Percentiles rank a stretch among this genome's conserved stretches.
These are phyloP conservation scores for Cladosporium sp. DNA, from an alignment of 2,329 filamentous ascomycete genomes.

Conservation along the genomic window DNA sequence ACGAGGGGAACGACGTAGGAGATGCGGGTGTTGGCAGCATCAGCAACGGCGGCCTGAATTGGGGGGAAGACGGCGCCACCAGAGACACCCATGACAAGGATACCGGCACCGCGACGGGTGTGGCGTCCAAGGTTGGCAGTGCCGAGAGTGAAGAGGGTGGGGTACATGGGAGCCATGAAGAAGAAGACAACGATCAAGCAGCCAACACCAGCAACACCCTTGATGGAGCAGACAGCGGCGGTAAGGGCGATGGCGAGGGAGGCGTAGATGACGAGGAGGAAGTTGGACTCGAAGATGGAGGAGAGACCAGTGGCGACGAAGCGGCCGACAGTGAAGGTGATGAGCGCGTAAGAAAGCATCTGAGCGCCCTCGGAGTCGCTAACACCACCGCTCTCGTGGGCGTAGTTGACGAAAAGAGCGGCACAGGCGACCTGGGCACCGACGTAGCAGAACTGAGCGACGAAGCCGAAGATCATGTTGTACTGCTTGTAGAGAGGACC, in stretches of 20 bases:
- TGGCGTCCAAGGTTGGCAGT: slow-evolving; percentile 37
- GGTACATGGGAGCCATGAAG: slow-evolving; percentile 37
- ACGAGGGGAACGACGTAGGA: slow-evolving; percentile 43
- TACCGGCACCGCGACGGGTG: slow-evolving; percentile 38
- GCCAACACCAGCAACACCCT: slow-evolving; percentile 29
- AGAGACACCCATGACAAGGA: slow-evolving; percentile 37
- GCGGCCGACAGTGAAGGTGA: slow-evolving; percentile 37
- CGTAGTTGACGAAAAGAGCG: slow-evolving; percentile 39
- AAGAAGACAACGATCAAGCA: slow-evolving; percentile 36
- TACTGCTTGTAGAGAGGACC: slow-evolving; percentile 37
- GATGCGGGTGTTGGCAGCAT: slow-evolving; percentile 37
- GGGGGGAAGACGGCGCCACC: slow-evolving; percentile 35
- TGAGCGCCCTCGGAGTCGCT: slow-evolving; percentile 29
- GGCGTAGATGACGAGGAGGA: slow-evolving; percentile 33
- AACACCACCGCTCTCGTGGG: slow-evolving; percentile 31
- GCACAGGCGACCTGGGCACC: slow-evolving; percentile 35
- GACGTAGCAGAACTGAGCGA: slow-evolving; percentile 36
- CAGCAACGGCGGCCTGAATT: slow-evolving; percentile 37
- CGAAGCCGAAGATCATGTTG: slow-evolving; percentile 38
- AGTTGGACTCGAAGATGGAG: slow-evolving; percentile 34
- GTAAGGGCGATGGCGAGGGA: slow-evolving; percentile 32
- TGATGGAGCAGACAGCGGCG: slow-evolving; percentile 31
- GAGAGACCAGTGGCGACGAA: slow-evolving; percentile 36
- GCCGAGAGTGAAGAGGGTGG: slow-evolving; percentile 37
- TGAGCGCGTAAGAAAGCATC: slow-evolving; percentile 36